Conservation (phyloP, 805 yeast species). For the Diddensiella caesifluorescens region DNA sequence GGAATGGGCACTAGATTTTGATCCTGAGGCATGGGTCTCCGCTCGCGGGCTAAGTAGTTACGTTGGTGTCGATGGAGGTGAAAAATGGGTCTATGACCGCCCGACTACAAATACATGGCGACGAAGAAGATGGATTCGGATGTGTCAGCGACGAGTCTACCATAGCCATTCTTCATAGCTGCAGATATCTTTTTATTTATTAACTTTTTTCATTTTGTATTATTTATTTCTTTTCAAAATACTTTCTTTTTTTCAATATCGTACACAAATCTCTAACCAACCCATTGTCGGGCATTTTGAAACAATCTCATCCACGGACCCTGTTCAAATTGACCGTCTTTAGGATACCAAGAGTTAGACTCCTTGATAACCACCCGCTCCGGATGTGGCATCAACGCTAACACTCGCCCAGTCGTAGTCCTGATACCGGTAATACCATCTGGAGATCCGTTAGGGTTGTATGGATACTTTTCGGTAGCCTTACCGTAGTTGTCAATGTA, state of each 20-base stretch:
- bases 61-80: constrained; percentile 61
- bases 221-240: not conserved
- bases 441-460: constrained; percentile 95
- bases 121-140: constrained; percentile 26
- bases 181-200: constrained; percentile 3
- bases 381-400: constrained; percentile 99
- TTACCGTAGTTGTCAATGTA: constrained; percentile 90
- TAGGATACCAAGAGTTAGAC: constrained; percentile 87
- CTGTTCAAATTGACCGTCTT: constrained; percentile 63
- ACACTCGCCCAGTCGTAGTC: constrained; percentile 87
- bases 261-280: constrained; percentile 29
- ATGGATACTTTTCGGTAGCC: constrained; percentile 78
- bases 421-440: constrained; percentile 89
- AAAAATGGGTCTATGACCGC: constrained; percentile 76
- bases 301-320: constrained; percentile 97
- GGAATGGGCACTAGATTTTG: constrained; percentile 57
- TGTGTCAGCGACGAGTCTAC: constrained; percentile 10
- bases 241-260: not conserved
- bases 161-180: not conserved
- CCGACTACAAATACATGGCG: constrained; percentile 15
- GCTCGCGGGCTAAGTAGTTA: constrained; percentile 43
- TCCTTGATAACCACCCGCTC: constrained; percentile 88
- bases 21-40: constrained; percentile 57
- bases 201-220: constrained; percentile 1
- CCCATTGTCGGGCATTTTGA: constrained; percentile 93